Evolutionary conservation across 2,329 filamentous ascomycete genomes (phyloP).

Genomic region (Neophaeococcomyces aloes): DNA sequence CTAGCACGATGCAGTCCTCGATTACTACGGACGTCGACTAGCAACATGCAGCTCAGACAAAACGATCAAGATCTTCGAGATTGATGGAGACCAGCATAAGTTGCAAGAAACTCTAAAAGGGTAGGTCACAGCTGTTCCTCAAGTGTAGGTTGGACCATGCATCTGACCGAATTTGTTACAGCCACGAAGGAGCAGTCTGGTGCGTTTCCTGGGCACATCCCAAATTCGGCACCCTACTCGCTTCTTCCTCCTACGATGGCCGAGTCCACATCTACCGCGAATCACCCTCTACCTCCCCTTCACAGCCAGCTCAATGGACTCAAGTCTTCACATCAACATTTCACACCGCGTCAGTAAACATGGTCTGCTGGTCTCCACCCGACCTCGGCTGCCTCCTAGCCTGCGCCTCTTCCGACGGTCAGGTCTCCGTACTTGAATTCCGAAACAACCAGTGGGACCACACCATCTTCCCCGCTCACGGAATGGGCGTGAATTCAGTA

Average conservation of each 20-base stretch:
- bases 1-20: constrained; percentile 92
- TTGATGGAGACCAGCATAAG: constrained; percentile 84
- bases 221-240: constrained; percentile 96
- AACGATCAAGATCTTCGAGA: constrained; percentile 98
- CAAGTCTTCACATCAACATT: constrained; percentile 86
- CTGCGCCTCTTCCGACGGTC: constrained; percentile 86
- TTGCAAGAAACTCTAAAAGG: constrained; percentile 89
- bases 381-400: constrained; percentile 90
- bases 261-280: constrained; percentile 99
- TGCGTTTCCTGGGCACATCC: constrained; percentile 96
- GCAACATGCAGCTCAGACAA: constrained; percentile 97
- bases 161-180: constrained; percentile 29
- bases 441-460: constrained; percentile 91
- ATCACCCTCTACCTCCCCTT: constrained; percentile 28
- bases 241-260: constrained; percentile 90
- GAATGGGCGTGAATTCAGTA: constrained; percentile 88
- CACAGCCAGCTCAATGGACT: constrained; percentile 55
- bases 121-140: constrained; percentile 39
- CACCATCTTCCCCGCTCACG: constrained; percentile 81
- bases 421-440: constrained; percentile 90
- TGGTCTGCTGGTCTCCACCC: constrained; percentile 94
- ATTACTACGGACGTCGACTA: constrained; percentile 93
- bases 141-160: neutral
- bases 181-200: constrained; percentile 96
- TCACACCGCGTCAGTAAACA: constrained; percentile 93